phyloP scores from a whole-genome alignment of 352 stramenopile species.

The Bremia lactucae region DNA sequence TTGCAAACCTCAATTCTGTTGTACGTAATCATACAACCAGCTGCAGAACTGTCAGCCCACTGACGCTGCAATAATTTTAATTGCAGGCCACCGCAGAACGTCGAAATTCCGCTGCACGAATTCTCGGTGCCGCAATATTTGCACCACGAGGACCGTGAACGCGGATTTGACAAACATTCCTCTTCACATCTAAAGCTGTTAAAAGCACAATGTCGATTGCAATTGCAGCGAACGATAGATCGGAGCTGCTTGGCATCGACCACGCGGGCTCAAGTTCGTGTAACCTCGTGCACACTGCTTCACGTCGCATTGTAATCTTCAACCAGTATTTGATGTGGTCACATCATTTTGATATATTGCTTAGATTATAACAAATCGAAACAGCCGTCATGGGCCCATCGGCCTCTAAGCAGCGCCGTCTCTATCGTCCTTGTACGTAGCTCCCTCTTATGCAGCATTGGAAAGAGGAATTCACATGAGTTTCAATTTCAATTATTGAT shows the following conservation, averaged over 20 bases:
- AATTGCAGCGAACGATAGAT: constrained; percentile 9
- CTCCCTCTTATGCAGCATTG: no score
- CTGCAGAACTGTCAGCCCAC: neutral
- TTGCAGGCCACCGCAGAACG: constrained; percentile 6
- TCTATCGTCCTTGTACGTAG: constrained; percentile 44
- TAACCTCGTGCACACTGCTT: constrained; percentile 13
- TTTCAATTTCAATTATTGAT: no score
- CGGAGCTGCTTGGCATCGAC: neutral
- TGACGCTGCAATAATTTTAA: constrained; percentile 8
- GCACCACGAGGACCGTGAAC: constrained; percentile 7
- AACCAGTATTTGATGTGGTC: neutral
- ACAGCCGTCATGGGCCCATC: constrained; percentile 31
- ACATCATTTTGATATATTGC: constrained; percentile 1
- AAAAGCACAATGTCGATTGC: constrained; percentile 3
- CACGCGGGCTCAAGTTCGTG: constrained; percentile 7
- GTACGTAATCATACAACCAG: constrained; percentile 7
- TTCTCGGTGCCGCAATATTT: constrained; percentile 45
- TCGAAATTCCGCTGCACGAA: constrained; percentile 25
- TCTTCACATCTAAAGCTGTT: constrained; percentile 6
- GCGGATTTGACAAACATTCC: neutral
- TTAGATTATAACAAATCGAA: constrained; percentile 11
- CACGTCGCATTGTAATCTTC: constrained; percentile 29
- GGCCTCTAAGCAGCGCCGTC: constrained; percentile 35
- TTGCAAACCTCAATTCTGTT: constrained; percentile 12
- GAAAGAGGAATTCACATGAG: no score